Base-by-base conservation (phyloP, 2,329 filamentous ascomycete genomes). In the Paraconiothyrium brasiliense region DNA sequence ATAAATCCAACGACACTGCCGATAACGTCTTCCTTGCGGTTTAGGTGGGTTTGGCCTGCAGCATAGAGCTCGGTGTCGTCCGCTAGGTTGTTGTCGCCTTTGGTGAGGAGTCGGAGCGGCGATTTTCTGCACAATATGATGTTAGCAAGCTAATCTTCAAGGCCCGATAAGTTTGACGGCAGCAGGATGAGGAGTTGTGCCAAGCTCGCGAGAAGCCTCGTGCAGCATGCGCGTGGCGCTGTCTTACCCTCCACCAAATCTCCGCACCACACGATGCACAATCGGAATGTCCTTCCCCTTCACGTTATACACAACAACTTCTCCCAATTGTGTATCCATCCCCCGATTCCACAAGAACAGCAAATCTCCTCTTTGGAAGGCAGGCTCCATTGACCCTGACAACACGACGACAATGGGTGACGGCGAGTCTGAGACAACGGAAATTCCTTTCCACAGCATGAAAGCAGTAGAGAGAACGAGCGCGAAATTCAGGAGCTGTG, bases 221-320 rank as follows among this genome's bases (percentile, higher is more conserved):
- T 20, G 22, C 16, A 43, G 35, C 46, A 20, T 30, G 24, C 46
- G 35, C 10, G 35, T 32, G 20, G 44, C 11, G 27, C 34, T 22
- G 2, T 71, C 84, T 82, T 72, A 86, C 85, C 82, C 82, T 77
- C 84, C 84, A 51, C 87, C 86, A 78, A 87, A 89, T 67, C 84
- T 84, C 80, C 94, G 87, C 58, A 98, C 91, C 10, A 98, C 87
- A 54, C 95, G 85, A 82, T 99, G 95, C 68, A 99, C 95, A 79
- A 99, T 99, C 34, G 95, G 95, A 66, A 99, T 98, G 68, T 97
- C 92, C 84, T 98, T 99, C 60, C 90, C 93, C 77, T 89, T 87
- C 57, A 97, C 91, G 76, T 97, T 97, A 81, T 92, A 92, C 51
- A 92, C 90, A 67, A 92, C 90, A 64, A 92, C 84, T 79, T 92